Evolutionary conservation across 495 filamentous ascomycete genomes (phyloP).

Genomic region (Aspergillus taichungensis): DNA sequence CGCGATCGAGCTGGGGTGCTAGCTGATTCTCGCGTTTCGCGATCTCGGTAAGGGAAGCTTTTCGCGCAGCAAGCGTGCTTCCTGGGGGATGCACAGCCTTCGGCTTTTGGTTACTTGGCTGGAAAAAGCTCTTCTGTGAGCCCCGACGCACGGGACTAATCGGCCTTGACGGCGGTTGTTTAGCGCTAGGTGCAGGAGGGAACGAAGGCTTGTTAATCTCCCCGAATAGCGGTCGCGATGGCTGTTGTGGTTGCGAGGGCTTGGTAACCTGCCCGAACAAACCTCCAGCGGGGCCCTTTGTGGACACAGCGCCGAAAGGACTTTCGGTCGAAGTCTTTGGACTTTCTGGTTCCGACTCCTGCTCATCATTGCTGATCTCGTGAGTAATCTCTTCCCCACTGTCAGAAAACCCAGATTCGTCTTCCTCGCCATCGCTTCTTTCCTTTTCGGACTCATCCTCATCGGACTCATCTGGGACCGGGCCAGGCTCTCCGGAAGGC

Average conservation of each 20-base stretch:
- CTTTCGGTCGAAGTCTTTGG: constrained; percentile 54
- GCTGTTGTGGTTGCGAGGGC: constrained; percentile 10
- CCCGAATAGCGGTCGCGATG: constrained; percentile 50
- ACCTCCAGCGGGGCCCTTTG: constrained; percentile 30
- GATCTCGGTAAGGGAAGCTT: constrained; percentile 28
- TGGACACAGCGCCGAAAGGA: constrained; percentile 48
- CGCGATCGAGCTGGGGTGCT: constrained; percentile 15
- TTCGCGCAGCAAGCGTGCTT: constrained; percentile 30
- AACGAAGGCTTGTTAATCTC: constrained; percentile 50
- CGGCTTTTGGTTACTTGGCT: constrained; percentile 45
- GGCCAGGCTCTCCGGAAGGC: constrained; percentile 15
- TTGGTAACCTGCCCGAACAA: constrained; percentile 33
- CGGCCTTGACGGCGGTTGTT: constrained; percentile 57
- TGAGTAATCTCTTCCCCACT: constrained; percentile 45
- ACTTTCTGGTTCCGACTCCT: constrained; percentile 31
- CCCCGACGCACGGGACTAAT: constrained; percentile 64
- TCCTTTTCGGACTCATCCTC: constrained; percentile 20
- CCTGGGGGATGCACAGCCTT: constrained; percentile 44
- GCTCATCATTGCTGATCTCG: constrained; percentile 50
- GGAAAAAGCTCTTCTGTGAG: constrained; percentile 35
- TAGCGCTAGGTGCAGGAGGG: constrained; percentile 43
- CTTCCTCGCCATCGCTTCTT: constrained; percentile 30
- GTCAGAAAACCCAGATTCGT: constrained; percentile 30
- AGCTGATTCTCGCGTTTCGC: constrained; percentile 25
- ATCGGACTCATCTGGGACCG: constrained; percentile 23